A percentile compares a stretch with the other conserved stretches of the same genome.
Conservation (phyloP, 2,329 filamentous ascomycete genomes). For the Pezicula rhizophila region DNA sequence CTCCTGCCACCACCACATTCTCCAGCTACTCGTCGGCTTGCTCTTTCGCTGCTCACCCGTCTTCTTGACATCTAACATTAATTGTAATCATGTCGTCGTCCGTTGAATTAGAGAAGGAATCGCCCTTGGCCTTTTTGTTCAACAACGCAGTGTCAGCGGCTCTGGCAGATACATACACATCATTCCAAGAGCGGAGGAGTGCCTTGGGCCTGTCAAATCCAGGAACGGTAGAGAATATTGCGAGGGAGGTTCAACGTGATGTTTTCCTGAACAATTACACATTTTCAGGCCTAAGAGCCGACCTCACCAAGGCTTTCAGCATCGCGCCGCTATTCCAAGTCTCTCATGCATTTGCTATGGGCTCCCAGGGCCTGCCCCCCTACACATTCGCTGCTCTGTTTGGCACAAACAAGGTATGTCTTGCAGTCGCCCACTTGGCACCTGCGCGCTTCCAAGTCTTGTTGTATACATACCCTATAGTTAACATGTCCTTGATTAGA, state of each 20-base stretch:
- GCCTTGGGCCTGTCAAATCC: constrained; percentile 87
- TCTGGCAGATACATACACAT: constrained; percentile 70
- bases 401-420: constrained; percentile 79
- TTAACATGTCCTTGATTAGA: constrained; percentile 43
- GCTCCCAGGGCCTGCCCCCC: constrained; percentile 79
- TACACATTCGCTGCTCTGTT: constrained; percentile 94
- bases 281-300: constrained; percentile 92
- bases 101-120: constrained; percentile 31
- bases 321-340: constrained; percentile 92
- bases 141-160: constrained; percentile 67
- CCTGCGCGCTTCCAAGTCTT: not conserved
- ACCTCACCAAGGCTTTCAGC: constrained; percentile 95
- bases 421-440: not conserved
- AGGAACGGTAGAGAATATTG: constrained; percentile 82
- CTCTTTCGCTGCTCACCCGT: not conserved
- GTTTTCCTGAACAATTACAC: constrained; percentile 94
- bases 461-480: not conserved
- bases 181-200: constrained; percentile 79
- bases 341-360: constrained; percentile 93
- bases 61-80: constrained; percentile 1
- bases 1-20: not conserved
- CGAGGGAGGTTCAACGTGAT: constrained; percentile 90
- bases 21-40: not conserved
- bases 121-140: constrained; percentile 59
- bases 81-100: constrained; percentile 19